Percentiles rank a stretch among this genome's conserved stretches.
Evolutionary conservation across 78 protist genomes (phyloP).

Genomic region (Monosiga brevicollis): DNA sequence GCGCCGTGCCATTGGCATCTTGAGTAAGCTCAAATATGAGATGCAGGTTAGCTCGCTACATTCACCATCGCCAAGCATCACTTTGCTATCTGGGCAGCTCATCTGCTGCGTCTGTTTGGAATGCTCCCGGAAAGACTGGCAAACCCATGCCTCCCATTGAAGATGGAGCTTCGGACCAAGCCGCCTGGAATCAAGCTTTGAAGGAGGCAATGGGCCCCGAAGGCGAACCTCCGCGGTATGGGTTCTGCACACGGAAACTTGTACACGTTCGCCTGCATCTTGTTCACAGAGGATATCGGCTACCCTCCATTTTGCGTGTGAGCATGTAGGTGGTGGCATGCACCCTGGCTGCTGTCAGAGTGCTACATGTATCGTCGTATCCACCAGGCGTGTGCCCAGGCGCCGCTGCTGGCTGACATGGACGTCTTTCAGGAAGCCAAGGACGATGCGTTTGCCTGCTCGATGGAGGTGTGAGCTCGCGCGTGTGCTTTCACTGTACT

Average conservation of each 20-base stretch:
- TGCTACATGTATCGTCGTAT: constrained; percentile 14
- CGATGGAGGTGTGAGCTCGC: too few species aligned
- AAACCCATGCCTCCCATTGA: background rate
- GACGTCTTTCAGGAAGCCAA: too few species aligned
- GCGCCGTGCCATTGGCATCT: background rate
- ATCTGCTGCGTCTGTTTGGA: background rate
- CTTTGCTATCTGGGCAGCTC: background rate
- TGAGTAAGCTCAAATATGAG: background rate
- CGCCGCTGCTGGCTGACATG: too few species aligned
- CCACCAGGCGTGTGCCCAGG: too few species aligned
- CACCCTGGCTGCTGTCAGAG: background rate
- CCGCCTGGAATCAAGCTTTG: background rate
- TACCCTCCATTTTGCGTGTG: background rate
- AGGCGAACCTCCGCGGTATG: background rate
- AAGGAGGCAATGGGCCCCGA: background rate
- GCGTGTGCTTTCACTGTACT: too few species aligned
- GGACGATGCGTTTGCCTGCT: too few species aligned
- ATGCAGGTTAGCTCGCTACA: background rate
- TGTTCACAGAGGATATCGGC: background rate
- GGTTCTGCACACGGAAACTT: background rate
- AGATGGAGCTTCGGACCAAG: background rate
- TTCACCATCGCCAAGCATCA: background rate
- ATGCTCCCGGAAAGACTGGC: background rate
- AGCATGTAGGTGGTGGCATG: background rate
- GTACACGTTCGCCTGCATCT: background rate